Evolutionary conservation across 257 asterid species (phyloP).

Genomic region (Phtheirospermum japonicum): DNA sequence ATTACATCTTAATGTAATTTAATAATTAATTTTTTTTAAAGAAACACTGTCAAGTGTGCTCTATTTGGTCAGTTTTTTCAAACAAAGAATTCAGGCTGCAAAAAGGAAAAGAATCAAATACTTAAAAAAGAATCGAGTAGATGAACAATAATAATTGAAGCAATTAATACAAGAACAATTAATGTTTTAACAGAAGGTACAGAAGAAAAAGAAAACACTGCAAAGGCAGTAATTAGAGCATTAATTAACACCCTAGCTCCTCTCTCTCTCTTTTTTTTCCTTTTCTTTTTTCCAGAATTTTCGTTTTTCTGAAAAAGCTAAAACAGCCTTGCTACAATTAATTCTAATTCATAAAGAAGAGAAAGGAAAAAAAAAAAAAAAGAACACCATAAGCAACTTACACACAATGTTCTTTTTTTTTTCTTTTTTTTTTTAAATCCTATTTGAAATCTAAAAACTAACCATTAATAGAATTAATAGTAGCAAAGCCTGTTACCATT

Average conservation of each 20-base stretch:
- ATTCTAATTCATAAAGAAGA: conserved; percentile 36
- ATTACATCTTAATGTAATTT: not conserved
- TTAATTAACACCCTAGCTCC: conserved; percentile 22
- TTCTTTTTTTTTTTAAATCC: no score
- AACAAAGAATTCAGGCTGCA: not conserved
- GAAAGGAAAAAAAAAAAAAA: conserved; percentile 1
- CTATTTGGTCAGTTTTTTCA: no score
- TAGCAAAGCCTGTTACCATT: conserved; percentile 26
- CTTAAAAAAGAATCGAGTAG: conserved; percentile 30
- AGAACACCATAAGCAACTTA: conserved; percentile 25
- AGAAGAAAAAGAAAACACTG: conserved; percentile 17
- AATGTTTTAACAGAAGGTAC: conserved; percentile 42
- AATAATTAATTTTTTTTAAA: no score
- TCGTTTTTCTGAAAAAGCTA: conserved; percentile 24
- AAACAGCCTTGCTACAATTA: conserved; percentile 39
- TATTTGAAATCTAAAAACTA: conserved; percentile 21
- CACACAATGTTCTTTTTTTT: conserved; percentile 3
- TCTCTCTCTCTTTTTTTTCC: not conserved
- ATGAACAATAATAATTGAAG: conserved; percentile 41
- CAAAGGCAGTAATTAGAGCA: conserved; percentile 24
- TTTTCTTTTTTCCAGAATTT: no score
- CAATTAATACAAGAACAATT: conserved; percentile 38
- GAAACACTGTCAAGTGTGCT: not conserved
- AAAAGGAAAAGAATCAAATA: not conserved
- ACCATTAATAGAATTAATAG: conserved; percentile 32